Evolutionary conservation across 805 yeast genomes (phyloP).

Genomic region (Lipomyces starkeyi): DNA sequence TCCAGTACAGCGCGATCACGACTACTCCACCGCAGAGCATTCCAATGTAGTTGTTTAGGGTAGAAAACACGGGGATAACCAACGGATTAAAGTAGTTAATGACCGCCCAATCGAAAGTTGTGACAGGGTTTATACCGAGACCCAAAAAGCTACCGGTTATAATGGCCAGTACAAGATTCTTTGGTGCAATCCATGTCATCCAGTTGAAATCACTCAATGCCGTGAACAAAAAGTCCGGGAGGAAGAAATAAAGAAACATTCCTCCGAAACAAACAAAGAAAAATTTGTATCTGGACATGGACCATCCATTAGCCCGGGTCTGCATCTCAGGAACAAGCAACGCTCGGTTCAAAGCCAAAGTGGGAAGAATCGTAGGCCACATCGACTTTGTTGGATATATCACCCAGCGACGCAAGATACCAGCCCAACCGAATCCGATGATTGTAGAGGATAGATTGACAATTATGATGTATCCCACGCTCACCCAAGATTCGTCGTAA

Average conservation of each 20-base stretch:
- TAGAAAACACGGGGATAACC: constrained; percentile 53
- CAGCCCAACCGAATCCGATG: constrained; percentile 71
- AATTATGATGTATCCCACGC: constrained; percentile 59
- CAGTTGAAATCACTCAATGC: constrained; percentile 67
- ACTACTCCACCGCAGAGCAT: constrained; percentile 45
- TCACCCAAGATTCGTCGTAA: constrained; percentile 47
- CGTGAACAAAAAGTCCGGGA: constrained; percentile 67
- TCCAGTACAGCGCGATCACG: constrained; percentile 48
- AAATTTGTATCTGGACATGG: constrained; percentile 56
- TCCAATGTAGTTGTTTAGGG: constrained; percentile 47
- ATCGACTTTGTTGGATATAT: constrained; percentile 63
- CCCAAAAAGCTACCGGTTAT: constrained; percentile 62
- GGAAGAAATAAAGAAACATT: constrained; percentile 64
- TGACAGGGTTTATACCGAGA: constrained; percentile 51
- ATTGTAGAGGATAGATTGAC: constrained; percentile 62
- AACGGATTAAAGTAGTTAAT: constrained; percentile 43
- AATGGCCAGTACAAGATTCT: constrained; percentile 58
- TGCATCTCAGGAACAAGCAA: constrained; percentile 48
- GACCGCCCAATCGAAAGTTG: constrained; percentile 53
- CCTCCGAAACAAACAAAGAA: constrained; percentile 53
- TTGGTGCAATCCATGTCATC: constrained; percentile 48
- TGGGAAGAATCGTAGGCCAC: constrained; percentile 61
- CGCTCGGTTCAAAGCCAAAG: constrained; percentile 50
- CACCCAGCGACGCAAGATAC: constrained; percentile 62
- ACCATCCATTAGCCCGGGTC: constrained; percentile 64